These are phyloP conservation scores for Sugiyamaella lignohabitans DNA, from an alignment of 805 yeast genomes.

Conservation along the genomic window DNA sequence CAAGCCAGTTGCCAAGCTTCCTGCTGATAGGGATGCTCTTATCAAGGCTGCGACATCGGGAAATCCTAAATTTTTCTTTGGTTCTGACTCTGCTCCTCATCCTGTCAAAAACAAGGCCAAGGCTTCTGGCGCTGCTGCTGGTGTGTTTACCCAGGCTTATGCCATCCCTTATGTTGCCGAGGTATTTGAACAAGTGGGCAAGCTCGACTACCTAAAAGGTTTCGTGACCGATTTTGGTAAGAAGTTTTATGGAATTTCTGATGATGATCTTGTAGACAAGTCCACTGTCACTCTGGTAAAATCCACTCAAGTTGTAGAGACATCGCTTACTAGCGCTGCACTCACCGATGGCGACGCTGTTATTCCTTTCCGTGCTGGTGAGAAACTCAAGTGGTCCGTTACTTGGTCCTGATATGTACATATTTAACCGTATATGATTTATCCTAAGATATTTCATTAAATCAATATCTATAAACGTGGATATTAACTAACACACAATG, in stretches of 20 bases:
- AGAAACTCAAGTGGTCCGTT: slow-evolving; percentile 59
- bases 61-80: slow-evolving; percentile 87
- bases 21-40: slow-evolving; percentile 73
- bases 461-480: too few relatives aligned
- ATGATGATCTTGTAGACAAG: slow-evolving; percentile 40
- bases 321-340: neutral
- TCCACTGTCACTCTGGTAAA: slow-evolving; percentile 43
- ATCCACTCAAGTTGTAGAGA: slow-evolving; percentile 40
- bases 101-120: slow-evolving; percentile 72
- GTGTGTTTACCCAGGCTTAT: slow-evolving; percentile 85
- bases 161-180: slow-evolving; percentile 82
- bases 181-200: slow-evolving; percentile 61
- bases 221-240: slow-evolving; percentile 76
- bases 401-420: slow-evolving; percentile 49
- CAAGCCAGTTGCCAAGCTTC: slow-evolving; percentile 95
- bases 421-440: too few relatives aligned
- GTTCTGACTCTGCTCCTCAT: slow-evolving; percentile 98
- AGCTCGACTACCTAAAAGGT: slow-evolving; percentile 57
- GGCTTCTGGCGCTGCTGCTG: slow-evolving; percentile 90
- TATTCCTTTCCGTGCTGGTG: slow-evolving; percentile 86
- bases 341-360: slow-evolving; percentile 44
- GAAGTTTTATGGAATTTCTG: slow-evolving; percentile 57
- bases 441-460: too few relatives aligned
- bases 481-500: too few relatives aligned
- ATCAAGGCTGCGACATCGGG: slow-evolving; percentile 88